Evolutionary conservation across 2,329 filamentous ascomycete species (phyloP).

Genomic region (Ceratocystiopsis minuta): DNA sequence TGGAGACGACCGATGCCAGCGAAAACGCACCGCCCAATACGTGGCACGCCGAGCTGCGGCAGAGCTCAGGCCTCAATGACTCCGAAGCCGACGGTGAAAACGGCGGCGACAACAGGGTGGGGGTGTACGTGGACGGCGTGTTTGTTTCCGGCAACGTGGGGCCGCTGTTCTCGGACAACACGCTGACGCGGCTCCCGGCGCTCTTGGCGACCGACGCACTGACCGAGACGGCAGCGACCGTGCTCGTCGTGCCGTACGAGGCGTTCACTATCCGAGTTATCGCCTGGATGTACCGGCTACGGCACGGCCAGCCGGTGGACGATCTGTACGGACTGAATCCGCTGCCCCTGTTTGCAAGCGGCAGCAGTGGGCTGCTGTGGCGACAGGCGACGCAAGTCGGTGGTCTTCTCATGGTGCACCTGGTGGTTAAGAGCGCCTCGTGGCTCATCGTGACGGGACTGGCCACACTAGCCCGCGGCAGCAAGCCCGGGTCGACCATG

Average conservation of each 20-base stretch:
- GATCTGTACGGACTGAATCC: slow-evolving; percentile 22
- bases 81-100: not conserved
- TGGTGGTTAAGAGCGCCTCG: no score
- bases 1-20: slow-evolving; percentile 35
- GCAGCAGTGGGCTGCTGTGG: no score
- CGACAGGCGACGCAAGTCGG: no score
- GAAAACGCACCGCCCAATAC: slow-evolving; percentile 29
- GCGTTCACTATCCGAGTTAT: slow-evolving; percentile 25
- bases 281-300: slow-evolving; percentile 23
- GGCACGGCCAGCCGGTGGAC: slow-evolving; percentile 18
- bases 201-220: slow-evolving; percentile 29
- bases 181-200: slow-evolving; percentile 32
- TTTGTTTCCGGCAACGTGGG: slow-evolving; percentile 3
- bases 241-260: slow-evolving; percentile 29
- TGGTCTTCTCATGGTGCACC: no score
- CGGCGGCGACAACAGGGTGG: not conserved
- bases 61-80: slow-evolving; percentile 17
- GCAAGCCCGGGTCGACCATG: no score
- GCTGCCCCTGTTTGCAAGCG: slow-evolving; percentile 10
- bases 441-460: no score
- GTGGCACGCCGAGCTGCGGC: slow-evolving; percentile 41
- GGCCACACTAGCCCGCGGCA: no score
- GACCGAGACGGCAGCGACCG: slow-evolving; percentile 22
- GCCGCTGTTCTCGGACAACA: slow-evolving; percentile 20
- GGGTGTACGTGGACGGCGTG: slow-evolving; percentile 3